Evolutionary conservation across 192 early-diverging fungal genomes (phyloP).

Genomic region (Neocallimastix lanati): DNA sequence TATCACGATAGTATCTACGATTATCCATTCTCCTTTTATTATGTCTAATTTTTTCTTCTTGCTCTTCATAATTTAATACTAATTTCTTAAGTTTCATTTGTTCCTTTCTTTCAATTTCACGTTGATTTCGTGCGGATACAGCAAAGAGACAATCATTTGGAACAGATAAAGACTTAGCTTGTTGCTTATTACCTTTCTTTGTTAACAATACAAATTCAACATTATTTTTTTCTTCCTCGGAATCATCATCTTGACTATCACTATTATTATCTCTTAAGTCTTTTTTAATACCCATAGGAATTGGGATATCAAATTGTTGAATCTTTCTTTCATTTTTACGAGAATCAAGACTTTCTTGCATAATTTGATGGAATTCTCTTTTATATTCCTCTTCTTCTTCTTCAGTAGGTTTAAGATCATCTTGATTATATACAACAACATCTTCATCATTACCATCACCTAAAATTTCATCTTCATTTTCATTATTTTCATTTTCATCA

Average conservation of each 20-base stretch:
- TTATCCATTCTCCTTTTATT: neutral
- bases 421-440: conserved; percentile 39
- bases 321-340: conserved; percentile 62
- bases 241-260: neutral
- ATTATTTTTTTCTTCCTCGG: conserved; percentile 15
- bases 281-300: conserved; percentile 56
- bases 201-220: conserved; percentile 67
- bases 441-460: conserved; percentile 47
- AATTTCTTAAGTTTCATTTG: conserved; percentile 75
- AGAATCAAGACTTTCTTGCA: conserved; percentile 74
- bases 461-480: neutral
- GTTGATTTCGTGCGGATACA: conserved; percentile 57
- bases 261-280: neutral
- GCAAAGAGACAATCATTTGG: conserved; percentile 71
- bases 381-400: conserved; percentile 80
- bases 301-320: conserved; percentile 66
- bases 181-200: conserved; percentile 70
- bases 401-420: conserved; percentile 19
- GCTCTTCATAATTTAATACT: conserved; percentile 77
- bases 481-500: neutral
- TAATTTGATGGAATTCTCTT: conserved; percentile 69
- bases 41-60: conserved; percentile 18
- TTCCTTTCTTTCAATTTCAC: conserved; percentile 74
- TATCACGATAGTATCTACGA: neutral
- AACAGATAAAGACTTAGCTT: conserved; percentile 55